Percentiles rank a stretch among this genome's conserved stretches.
Conservation (phyloP, 345 rosid genomes). For the Pugionium dolabratum region DNA sequence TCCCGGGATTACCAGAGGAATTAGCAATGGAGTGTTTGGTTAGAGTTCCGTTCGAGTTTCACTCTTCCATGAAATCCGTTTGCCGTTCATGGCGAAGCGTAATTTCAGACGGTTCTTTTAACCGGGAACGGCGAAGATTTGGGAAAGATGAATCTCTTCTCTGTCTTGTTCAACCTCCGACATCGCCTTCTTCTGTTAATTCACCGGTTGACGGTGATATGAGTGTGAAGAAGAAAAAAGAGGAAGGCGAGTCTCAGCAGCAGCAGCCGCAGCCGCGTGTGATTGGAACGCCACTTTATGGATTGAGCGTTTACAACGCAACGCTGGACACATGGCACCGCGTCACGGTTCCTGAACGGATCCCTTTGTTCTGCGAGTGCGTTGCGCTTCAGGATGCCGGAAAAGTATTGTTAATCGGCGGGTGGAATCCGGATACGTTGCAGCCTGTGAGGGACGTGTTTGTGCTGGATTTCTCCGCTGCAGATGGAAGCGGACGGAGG, state of each 20-base stretch:
- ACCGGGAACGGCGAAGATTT: conserved; percentile 34
- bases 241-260: conserved; percentile 14
- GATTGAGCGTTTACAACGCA: conserved; percentile 47
- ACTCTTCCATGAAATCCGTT: conserved; percentile 48
- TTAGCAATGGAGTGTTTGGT: conserved; percentile 54
- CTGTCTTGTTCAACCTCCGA: conserved; percentile 51
- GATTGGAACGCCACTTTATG: conserved; percentile 45
- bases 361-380: conserved; percentile 63
- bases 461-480: conserved; percentile 45
- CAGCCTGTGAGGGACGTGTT: conserved; percentile 52
- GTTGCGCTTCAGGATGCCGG: conserved; percentile 44
- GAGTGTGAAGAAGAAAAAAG: conserved; percentile 27
- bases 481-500: conserved; percentile 26
- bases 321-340: conserved; percentile 44
- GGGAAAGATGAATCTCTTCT: conserved; percentile 48
- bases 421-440: conserved; percentile 62
- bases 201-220: neutral
- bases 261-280: conserved; percentile 30
- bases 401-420: conserved; percentile 51
- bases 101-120: conserved; percentile 38
- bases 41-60: conserved; percentile 54
- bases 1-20: conserved; percentile 57
- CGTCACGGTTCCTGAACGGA: conserved; percentile 30
- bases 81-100: conserved; percentile 45
- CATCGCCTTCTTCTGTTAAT: conserved; percentile 5